Conservation (phyloP, 495 filamentous ascomycete genomes). For the Neurospora sp. region DNA sequence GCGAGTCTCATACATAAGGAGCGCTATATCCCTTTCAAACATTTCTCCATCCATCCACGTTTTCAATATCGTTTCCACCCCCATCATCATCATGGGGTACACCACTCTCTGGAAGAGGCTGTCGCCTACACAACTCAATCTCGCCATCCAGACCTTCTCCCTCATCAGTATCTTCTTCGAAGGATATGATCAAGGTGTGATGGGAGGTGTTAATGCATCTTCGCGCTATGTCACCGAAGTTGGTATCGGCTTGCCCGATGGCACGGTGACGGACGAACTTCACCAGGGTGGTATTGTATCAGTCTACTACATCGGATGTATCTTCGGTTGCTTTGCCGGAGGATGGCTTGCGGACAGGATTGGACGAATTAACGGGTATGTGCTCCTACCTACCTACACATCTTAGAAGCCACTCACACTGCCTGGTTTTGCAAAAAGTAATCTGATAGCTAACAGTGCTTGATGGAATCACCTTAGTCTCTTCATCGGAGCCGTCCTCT, state of each 20-base stretch:
- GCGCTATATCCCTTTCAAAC: neutral
- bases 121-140: conserved; percentile 31
- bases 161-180: conserved; percentile 45
- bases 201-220: conserved; percentile 56
- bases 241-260: conserved; percentile 14
- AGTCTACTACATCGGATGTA: conserved; percentile 45
- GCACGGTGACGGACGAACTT: conserved; percentile 12
- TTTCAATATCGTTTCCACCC: conserved; percentile 1
- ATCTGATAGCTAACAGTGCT: conserved; percentile 16
- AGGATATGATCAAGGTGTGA: conserved; percentile 65
- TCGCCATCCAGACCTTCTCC: conserved; percentile 37
- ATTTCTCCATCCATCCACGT: conserved; percentile 2
- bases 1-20: neutral
- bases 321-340: conserved; percentile 38
- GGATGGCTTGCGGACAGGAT: conserved; percentile 6
- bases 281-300: conserved; percentile 41
- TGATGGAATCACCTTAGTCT: conserved; percentile 45
- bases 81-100: conserved; percentile 23
- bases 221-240: conserved; percentile 35
- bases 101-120: conserved; percentile 35
- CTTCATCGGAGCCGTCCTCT: conserved; percentile 41
- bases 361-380: conserved; percentile 10
- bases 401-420: neutral
- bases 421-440: neutral
- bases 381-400: neutral